Conservation (phyloP, 257 asterid species). For the Anisodus acutangulus region DNA sequence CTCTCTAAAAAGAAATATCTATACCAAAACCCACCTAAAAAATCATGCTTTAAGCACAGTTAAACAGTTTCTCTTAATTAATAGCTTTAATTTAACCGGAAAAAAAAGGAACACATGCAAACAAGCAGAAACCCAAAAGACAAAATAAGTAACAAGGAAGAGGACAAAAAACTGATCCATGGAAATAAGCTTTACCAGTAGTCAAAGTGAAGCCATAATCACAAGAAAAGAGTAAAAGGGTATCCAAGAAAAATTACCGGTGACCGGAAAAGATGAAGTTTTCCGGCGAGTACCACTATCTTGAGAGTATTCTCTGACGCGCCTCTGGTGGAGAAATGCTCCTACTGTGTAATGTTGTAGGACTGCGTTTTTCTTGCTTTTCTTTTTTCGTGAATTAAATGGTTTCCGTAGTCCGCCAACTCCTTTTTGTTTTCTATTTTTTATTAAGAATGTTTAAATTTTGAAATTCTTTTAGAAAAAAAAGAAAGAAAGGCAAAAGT, state of each 20-base stretch:
- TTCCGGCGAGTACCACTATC: conserved; percentile 8
- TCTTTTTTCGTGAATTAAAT: not conserved
- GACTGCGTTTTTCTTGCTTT: not conserved
- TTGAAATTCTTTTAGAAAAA: not conserved
- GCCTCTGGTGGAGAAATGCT: not conserved
- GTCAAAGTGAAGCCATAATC: not conserved
- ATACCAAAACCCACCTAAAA: not conserved
- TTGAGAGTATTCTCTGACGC: not conserved
- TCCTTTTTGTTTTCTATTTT: not conserved
- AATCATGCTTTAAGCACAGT: not conserved
- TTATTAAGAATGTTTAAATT: not conserved
- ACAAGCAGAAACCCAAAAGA: conserved; percentile 7
- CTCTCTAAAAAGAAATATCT: not conserved
- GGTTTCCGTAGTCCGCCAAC: not conserved
- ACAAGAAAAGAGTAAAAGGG: not conserved
- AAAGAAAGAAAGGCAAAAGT: too few species aligned
- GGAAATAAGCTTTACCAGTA: not conserved
- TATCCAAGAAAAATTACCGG: not conserved
- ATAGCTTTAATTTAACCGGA: not conserved
- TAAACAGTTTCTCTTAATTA: not conserved
- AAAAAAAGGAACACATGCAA: not conserved
- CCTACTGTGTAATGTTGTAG: not conserved
- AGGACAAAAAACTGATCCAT: not conserved
- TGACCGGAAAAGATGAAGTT: not conserved
- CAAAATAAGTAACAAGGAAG: not conserved